Evolutionary conservation across 1,284 basidiomycete genomes (phyloP).

Genomic region (Pseudozyma sp.): DNA sequence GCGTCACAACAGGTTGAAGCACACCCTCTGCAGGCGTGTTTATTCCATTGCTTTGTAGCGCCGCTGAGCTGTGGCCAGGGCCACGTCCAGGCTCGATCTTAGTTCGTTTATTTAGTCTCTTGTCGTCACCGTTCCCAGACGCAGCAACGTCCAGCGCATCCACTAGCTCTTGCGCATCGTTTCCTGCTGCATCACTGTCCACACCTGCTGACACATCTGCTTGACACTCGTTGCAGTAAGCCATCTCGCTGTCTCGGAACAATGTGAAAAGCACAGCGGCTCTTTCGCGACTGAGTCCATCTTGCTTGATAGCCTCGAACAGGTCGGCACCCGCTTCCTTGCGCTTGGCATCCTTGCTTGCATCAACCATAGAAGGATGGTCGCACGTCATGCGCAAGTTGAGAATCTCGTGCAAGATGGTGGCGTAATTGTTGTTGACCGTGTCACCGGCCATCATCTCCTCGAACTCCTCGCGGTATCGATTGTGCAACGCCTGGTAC

Average conservation of each 20-base stretch:
- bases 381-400: slow-evolving; percentile 93
- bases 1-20: slow-evolving; percentile 74
- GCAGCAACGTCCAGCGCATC: slow-evolving; percentile 73
- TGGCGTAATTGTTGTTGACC: slow-evolving; percentile 93
- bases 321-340: slow-evolving; percentile 75
- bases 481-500: slow-evolving; percentile 87
- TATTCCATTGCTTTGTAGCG: slow-evolving; percentile 16
- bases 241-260: slow-evolving; percentile 84
- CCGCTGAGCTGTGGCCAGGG: slow-evolving; percentile 6
- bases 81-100: slow-evolving; percentile 24
- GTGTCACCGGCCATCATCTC: slow-evolving; percentile 88
- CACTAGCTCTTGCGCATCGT: slow-evolving; percentile 71
- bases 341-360: slow-evolving; percentile 69
- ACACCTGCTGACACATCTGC: slow-evolving; percentile 74
- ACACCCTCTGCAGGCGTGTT: slow-evolving; percentile 38
- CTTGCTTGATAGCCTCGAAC: slow-evolving; percentile 75
- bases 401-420: slow-evolving; percentile 85
- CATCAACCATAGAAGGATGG: slow-evolving; percentile 88
- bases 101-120: slow-evolving; percentile 14
- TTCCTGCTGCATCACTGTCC: slow-evolving; percentile 34
- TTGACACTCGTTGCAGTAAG: slow-evolving; percentile 88
- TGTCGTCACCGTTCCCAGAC: slow-evolving; percentile 22
- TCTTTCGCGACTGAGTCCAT: slow-evolving; percentile 82
- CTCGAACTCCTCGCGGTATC: slow-evolving; percentile 89
- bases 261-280: slow-evolving; percentile 84